Evolutionary conservation across 208 protist genomes (phyloP).

Genomic region (Trypanosomatidae sp.): DNA sequence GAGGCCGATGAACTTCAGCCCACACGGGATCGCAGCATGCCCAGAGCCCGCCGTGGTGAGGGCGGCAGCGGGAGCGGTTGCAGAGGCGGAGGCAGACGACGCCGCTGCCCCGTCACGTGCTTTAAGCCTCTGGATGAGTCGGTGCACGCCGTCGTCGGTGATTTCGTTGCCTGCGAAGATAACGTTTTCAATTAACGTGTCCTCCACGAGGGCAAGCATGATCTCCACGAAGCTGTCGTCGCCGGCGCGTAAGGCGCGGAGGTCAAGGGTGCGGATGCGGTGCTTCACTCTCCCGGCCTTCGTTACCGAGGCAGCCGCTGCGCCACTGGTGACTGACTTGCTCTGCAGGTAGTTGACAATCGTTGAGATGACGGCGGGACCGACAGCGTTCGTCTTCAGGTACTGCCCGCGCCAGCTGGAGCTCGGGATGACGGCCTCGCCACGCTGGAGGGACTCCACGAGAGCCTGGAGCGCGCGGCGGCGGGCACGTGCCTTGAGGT

Average conservation of each 20-base stretch:
- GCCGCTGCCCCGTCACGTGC: too few species aligned
- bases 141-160: conserved; percentile 45
- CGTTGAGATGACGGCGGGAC: conserved; percentile 20
- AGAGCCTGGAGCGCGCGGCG: conserved; percentile 41
- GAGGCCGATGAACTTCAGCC: conserved; percentile 36
- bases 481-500: conserved; percentile 27
- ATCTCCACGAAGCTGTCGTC: conserved; percentile 60
- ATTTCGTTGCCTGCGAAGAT: conserved; percentile 54
- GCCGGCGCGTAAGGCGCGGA: conserved; percentile 49
- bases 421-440: conserved; percentile 37
- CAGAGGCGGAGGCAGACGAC: too few species aligned
- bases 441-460: conserved; percentile 29
- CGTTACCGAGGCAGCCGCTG: background rate
- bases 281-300: too few species aligned
- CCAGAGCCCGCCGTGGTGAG: conserved; percentile 1
- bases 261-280: conserved; percentile 50
- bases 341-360: conserved; percentile 27
- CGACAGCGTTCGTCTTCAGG: conserved; percentile 41
- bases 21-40: conserved; percentile 10
- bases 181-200: conserved; percentile 40
- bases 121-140: conserved; percentile 10
- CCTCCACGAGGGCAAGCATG: conserved; percentile 29
- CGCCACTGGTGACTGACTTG: background rate
- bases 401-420: conserved; percentile 57
- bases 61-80: background rate